Conservation (phyloP, 768 basidiomycete species). For the Mycena rebaudengoi region DNA sequence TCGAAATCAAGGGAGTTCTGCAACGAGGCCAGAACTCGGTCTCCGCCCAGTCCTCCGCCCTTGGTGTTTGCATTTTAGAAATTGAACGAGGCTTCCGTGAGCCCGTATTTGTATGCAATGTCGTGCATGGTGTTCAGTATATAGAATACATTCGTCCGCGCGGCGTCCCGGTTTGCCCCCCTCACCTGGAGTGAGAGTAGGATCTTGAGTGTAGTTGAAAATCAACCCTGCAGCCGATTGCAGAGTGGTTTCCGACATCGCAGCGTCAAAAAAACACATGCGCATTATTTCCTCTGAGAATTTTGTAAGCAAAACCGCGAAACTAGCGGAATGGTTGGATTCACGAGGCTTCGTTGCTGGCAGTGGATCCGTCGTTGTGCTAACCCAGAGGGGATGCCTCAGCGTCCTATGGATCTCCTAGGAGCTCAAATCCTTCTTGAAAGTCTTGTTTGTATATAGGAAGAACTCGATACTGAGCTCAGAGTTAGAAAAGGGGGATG, state of each 20-base stretch:
- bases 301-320: slow-evolving; percentile 35
- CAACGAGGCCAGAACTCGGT: slow-evolving; percentile 59
- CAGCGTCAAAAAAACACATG: slow-evolving; percentile 15
- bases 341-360: slow-evolving; percentile 6
- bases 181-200: slow-evolving; percentile 33
- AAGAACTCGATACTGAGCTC: slow-evolving; percentile 43
- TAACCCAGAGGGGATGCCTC: slow-evolving; percentile 56
- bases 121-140: slow-evolving; percentile 70
- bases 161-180: slow-evolving; percentile 58
- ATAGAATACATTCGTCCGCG: slow-evolving; percentile 66
- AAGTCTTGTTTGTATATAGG: slow-evolving; percentile 50
- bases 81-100: slow-evolving; percentile 66
- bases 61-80: slow-evolving; percentile 67
- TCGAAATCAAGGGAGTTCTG: slow-evolving; percentile 55
- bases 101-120: slow-evolving; percentile 55
- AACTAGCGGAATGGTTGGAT: slow-evolving; percentile 50
- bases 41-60: slow-evolving; percentile 58
- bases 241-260: slow-evolving; percentile 32
- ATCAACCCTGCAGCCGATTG: slow-evolving; percentile 39
- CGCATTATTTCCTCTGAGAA: not conserved
- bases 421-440: slow-evolving; percentile 46
- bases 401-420: slow-evolving; percentile 51
- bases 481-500: not conserved
- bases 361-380: slow-evolving; percentile 45
- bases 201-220: slow-evolving; percentile 40